A percentile compares a stretch with the other conserved stretches of the same genome.
Conservation (phyloP, 768 basidiomycete species). For the Kwoniella heveanensis region DNA sequence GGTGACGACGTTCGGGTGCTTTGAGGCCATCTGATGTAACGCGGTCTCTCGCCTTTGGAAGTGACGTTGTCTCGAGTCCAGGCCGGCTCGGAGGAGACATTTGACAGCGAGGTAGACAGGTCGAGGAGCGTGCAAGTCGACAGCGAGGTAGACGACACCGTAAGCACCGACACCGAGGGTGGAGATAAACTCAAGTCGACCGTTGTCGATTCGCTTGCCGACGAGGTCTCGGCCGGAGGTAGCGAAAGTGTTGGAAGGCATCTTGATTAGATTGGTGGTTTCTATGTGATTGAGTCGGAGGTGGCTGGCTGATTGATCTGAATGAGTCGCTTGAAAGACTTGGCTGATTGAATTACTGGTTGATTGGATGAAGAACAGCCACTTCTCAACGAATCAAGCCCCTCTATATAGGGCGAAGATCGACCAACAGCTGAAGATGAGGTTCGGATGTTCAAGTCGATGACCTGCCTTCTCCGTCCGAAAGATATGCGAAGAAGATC, state of each 20-base stretch:
- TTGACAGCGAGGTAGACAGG: constrained; percentile 79
- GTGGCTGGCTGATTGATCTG: constrained; percentile 2
- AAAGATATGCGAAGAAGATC: not conserved
- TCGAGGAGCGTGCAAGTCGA: constrained; percentile 62
- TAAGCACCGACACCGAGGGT: constrained; percentile 92
- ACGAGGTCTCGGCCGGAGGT: constrained; percentile 55
- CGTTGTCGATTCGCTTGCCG: constrained; percentile 81
- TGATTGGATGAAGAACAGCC: constrained; percentile 13
- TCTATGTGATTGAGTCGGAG: not conserved
- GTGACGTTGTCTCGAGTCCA: constrained; percentile 66
- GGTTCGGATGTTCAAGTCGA: not conserved
- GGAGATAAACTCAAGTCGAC: constrained; percentile 75
- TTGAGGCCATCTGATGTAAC: constrained; percentile 58
- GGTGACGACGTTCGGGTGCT: constrained; percentile 66
- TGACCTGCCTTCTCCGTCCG: constrained; percentile 22
- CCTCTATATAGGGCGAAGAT: constrained; percentile 13
- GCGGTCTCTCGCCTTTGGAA: constrained; percentile 72
- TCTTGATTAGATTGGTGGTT: constrained; percentile 18
- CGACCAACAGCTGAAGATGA: not conserved
- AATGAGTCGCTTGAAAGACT: constrained; percentile 5
- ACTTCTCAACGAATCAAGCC: not conserved
- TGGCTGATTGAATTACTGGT: no score
- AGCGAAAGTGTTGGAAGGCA: constrained; percentile 51
- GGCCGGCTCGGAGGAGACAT: constrained; percentile 67
- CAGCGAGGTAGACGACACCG: constrained; percentile 89